These are phyloP conservation scores for Microthlaspi erraticum DNA, from an alignment of 345 rosid genomes.

Conservation along the genomic window DNA sequence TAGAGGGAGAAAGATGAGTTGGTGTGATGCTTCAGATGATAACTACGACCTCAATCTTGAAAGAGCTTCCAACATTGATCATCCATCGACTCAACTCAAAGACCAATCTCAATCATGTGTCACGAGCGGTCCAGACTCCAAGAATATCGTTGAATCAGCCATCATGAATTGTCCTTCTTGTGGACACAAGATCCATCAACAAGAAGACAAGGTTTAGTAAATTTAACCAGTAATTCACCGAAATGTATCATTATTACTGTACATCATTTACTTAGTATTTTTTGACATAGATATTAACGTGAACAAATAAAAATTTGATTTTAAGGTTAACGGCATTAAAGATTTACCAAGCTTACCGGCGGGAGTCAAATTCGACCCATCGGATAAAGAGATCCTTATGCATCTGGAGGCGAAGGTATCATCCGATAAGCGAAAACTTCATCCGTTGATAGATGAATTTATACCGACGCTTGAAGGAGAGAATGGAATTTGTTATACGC, in stretches of 20 bases:
- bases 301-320: not conserved
- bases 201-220: conserved; percentile 64
- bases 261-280: not conserved
- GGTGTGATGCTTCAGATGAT: conserved; percentile 61
- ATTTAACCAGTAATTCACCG: conserved; percentile 10
- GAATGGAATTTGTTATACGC: conserved; percentile 93
- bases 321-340: conserved; percentile 60
- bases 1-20: conserved; percentile 56
- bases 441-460: conserved; percentile 87
- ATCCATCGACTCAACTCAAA: conserved; percentile 41
- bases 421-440: conserved; percentile 61
- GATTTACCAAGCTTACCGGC: conserved; percentile 91
- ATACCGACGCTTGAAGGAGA: conserved; percentile 86
- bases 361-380: conserved; percentile 94
- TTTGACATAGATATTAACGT: not conserved
- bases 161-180: conserved; percentile 72
- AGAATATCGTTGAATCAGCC: conserved; percentile 29
- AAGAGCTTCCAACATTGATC: conserved; percentile 41
- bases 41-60: conserved; percentile 45
- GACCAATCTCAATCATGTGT: conserved; percentile 42
- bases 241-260: not conserved
- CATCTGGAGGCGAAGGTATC: conserved; percentile 80
- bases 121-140: conserved; percentile 41
- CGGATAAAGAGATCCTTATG: conserved; percentile 86
- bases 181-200: conserved; percentile 58